phyloP scores from a whole-genome alignment of 75 land plant species.

The Chamaecyparis obtusa region DNA sequence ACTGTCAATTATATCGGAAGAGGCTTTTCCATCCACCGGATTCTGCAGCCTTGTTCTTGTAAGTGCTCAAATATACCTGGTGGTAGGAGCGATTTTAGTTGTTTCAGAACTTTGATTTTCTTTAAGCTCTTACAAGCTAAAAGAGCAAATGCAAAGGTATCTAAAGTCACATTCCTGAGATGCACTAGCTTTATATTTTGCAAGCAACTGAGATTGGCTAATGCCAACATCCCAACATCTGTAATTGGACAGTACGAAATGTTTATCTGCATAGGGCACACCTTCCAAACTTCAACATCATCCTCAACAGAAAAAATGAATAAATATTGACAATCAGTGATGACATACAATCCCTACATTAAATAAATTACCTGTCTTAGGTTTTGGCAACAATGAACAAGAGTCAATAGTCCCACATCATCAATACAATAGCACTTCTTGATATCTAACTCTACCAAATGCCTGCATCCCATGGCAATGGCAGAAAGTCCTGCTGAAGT shows the following conservation, averaged over 20 bases:
- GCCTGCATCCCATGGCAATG: conserved; percentile 63
- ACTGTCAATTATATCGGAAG: conserved; percentile 21
- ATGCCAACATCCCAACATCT: conserved; percentile 49
- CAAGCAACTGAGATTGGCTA: conserved; percentile 54
- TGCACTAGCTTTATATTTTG: conserved; percentile 79
- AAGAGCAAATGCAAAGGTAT: conserved; percentile 48
- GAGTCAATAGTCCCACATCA: conserved; percentile 56
- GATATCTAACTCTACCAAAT: conserved; percentile 62
- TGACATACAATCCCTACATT: not conserved
- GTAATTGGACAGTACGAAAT: conserved; percentile 65
- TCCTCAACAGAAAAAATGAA: not conserved
- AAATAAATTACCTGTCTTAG: conserved; percentile 59
- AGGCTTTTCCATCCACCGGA: conserved; percentile 80
- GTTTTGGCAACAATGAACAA: conserved; percentile 48
- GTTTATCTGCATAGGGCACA: conserved; percentile 53
- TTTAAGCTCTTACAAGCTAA: conserved; percentile 46
- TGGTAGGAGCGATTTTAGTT: conserved; percentile 41
- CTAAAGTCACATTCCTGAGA: conserved; percentile 40
- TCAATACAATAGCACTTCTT: conserved; percentile 60
- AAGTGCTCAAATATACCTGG: conserved; percentile 49
- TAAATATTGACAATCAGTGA: not conserved
- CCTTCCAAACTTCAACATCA: not conserved
- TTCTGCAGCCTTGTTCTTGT: conserved; percentile 69
- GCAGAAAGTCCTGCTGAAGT: conserved; percentile 55
- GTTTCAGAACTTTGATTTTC: conserved; percentile 64